Conservation (phyloP, 1,284 basidiomycete genomes). For the Trametes versicolor region DNA sequence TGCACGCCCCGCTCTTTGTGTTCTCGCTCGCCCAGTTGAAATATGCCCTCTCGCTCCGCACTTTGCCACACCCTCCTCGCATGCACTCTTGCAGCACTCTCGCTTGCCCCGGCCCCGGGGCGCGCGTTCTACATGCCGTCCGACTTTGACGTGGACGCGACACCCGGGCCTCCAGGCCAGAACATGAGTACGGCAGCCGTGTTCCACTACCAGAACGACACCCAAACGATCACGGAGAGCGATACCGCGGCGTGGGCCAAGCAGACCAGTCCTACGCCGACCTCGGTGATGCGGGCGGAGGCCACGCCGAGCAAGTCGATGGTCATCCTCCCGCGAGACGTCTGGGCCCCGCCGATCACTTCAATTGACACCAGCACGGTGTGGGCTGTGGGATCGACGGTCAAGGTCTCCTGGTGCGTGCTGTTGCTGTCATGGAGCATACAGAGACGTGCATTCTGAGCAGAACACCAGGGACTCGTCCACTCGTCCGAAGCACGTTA, state of each 20-base stretch:
- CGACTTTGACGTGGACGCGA: slow-evolving; percentile 25
- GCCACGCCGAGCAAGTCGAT: background rate
- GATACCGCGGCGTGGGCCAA: background rate
- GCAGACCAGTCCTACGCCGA: background rate
- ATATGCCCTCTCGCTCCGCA: slow-evolving; percentile 15
- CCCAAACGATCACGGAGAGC: background rate
- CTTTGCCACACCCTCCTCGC: slow-evolving; percentile 5
- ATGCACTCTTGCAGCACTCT: slow-evolving; percentile 12
- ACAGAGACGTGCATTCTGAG: background rate
- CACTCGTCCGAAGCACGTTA: slow-evolving; percentile 43
- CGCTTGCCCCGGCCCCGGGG: background rate
- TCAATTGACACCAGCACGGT: slow-evolving; percentile 26
- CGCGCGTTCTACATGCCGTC: slow-evolving; percentile 32
- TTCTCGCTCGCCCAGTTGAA: slow-evolving; percentile 7
- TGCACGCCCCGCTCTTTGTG: slow-evolving; percentile 4
- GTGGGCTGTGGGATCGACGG: slow-evolving; percentile 31
- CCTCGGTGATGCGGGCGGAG: background rate
- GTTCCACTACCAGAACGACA: slow-evolving; percentile 75
- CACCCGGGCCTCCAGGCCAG: slow-evolving; percentile 9
- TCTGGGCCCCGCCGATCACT: slow-evolving; percentile 33
- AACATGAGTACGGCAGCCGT: slow-evolving; percentile 29
- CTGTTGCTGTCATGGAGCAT: background rate
- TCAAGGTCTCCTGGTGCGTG: slow-evolving; percentile 30
- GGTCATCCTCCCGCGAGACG: slow-evolving; percentile 25
- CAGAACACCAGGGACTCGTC: slow-evolving; percentile 43